A percentile compares a stretch with the other conserved stretches of the same genome.
These are phyloP conservation scores for Talaromyces sp. DNA, from an alignment of 2,329 filamentous ascomycete genomes.

Conservation along the genomic window DNA sequence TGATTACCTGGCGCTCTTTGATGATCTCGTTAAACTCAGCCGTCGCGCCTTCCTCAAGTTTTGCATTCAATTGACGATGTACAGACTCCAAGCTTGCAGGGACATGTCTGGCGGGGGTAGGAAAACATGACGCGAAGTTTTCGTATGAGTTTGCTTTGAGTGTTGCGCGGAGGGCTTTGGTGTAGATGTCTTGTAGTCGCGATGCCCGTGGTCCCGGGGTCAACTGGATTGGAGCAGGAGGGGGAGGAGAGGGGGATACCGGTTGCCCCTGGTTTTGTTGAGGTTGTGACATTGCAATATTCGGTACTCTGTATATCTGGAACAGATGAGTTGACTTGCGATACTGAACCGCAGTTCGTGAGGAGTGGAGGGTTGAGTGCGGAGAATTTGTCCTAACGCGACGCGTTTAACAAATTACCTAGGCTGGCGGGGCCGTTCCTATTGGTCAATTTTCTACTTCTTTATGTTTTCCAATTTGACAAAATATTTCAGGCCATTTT, in stretches of 20 bases:
- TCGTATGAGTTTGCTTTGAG: constrained; percentile 59
- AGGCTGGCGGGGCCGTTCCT: not conserved
- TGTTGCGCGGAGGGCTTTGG: constrained; percentile 57
- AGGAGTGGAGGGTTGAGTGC: not conserved
- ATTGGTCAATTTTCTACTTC: not conserved
- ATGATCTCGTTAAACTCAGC: constrained; percentile 62
- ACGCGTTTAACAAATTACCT: not conserved
- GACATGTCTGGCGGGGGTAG: constrained; percentile 58
- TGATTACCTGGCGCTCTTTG: constrained; percentile 54
- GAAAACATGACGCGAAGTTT: constrained; percentile 63
- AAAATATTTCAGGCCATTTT: not conserved
- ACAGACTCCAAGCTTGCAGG: constrained; percentile 56
- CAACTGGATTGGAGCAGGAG: constrained; percentile 52
- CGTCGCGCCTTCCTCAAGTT: constrained; percentile 56
- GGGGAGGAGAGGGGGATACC: constrained; percentile 47
- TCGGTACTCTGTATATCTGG: too few species aligned
- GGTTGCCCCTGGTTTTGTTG: not conserved
- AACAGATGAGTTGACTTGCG: not conserved
- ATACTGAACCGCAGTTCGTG: not conserved
- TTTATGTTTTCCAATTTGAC: not conserved
- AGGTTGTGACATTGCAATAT: not conserved
- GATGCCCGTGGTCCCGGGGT: constrained; percentile 59
- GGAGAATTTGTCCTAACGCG: constrained; percentile 9
- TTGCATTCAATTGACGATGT: constrained; percentile 57
- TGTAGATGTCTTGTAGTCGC: constrained; percentile 59